phyloP scores from a whole-genome alignment of 768 basidiomycete species.

The Boletus rubropictus region DNA sequence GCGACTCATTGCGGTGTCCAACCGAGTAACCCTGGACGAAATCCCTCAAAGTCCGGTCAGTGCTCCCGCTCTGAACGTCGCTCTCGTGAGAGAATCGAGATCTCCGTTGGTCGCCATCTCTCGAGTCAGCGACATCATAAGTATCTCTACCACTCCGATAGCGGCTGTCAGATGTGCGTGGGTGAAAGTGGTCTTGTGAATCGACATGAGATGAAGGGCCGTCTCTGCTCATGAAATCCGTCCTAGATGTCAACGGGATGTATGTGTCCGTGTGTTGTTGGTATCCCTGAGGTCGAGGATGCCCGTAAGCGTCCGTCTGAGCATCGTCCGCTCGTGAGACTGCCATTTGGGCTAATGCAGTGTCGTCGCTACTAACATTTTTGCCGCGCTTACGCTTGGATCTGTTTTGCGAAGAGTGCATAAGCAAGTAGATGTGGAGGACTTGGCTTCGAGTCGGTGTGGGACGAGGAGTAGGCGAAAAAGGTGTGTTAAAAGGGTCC shows the following conservation, averaged over 20 bases:
- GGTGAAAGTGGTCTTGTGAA: slow-evolving; percentile 40
- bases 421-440: slow-evolving; percentile 23
- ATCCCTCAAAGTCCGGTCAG: slow-evolving; percentile 44
- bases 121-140: slow-evolving; percentile 40
- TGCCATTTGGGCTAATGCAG: slow-evolving; percentile 30
- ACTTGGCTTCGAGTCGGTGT: slow-evolving; percentile 18
- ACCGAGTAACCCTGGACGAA: slow-evolving; percentile 42
- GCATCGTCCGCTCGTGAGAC: slow-evolving; percentile 48
- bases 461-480: slow-evolving; percentile 19
- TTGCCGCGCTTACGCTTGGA: slow-evolving; percentile 48
- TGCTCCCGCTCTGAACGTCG: slow-evolving; percentile 36
- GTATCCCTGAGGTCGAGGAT: slow-evolving; percentile 40
- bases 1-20: slow-evolving; percentile 43
- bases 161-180: slow-evolving; percentile 44
- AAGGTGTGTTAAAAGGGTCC: slow-evolving; percentile 29
- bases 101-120: slow-evolving; percentile 44
- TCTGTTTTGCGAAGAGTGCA: slow-evolving; percentile 37
- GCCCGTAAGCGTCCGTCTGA: slow-evolving; percentile 48
- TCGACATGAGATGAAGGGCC: slow-evolving; percentile 43
- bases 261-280: slow-evolving; percentile 40
- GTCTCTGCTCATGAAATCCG: slow-evolving; percentile 38
- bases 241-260: slow-evolving; percentile 39
- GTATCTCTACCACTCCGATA: slow-evolving; percentile 46
- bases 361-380: slow-evolving; percentile 46
- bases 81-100: slow-evolving; percentile 36